These are phyloP conservation scores for Geotrichum fermentans DNA, from an alignment of 1,139 yeast genomes.

Conservation along the genomic window DNA sequence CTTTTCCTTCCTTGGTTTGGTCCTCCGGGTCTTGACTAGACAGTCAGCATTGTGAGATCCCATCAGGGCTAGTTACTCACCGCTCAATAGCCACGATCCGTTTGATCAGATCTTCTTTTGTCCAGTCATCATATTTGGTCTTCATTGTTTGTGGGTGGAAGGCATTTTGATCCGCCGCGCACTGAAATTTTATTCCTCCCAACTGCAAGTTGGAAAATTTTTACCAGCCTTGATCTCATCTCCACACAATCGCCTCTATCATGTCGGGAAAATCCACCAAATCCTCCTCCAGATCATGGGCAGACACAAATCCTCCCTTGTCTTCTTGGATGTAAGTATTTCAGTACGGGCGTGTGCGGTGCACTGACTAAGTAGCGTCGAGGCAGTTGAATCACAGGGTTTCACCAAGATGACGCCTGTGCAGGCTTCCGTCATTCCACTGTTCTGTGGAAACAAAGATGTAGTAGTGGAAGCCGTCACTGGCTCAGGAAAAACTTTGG, in stretches of 20 bases:
- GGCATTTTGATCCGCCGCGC: too few relatives aligned
- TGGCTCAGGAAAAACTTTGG: conserved; percentile 92
- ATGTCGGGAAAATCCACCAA: conserved; percentile 10
- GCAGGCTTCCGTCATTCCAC: conserved; percentile 91
- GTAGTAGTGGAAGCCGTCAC: conserved; percentile 95
- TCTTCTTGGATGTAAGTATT: conserved; percentile 32
- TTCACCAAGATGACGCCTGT: conserved; percentile 91
- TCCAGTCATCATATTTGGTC: conserved; percentile 38
- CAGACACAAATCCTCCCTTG: conserved; percentile 28
- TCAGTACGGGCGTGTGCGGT: background rate
- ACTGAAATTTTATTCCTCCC: conserved; percentile 9
- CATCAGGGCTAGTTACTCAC: background rate
- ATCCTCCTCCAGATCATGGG: conserved; percentile 31
- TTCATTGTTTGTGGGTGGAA: too few relatives aligned
- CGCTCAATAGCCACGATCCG: conserved; percentile 49
- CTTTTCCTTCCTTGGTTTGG: background rate
- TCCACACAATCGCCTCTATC: background rate
- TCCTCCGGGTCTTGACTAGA: background rate
- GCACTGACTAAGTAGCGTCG: conserved; percentile 30
- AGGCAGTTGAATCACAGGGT: conserved; percentile 70
- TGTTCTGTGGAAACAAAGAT: conserved; percentile 82
- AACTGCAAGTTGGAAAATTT: conserved; percentile 9
- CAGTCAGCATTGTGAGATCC: background rate
- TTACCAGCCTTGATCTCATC: background rate
- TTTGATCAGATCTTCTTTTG: conserved; percentile 48